Evolutionary conservation across 192 early-diverging fungal species (phyloP), one percentile per base, ranked within the genome.

Genomic region (Gigaspora rosea): DNA sequence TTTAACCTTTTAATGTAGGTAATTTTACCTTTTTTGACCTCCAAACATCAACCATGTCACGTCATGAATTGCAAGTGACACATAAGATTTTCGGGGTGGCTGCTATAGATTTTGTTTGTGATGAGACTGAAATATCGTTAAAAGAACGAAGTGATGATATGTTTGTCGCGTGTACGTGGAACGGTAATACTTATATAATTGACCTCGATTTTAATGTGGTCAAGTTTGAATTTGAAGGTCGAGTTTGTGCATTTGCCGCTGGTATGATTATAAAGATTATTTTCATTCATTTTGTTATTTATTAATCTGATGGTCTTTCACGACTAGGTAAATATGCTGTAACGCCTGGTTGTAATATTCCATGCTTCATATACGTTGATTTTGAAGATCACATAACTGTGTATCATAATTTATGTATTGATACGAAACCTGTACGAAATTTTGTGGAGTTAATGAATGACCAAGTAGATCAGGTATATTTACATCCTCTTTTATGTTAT

Each of bases 341-440:
- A 32, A 71, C 78, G 0, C 81, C 82, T 10, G 81, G 82, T 10
- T 71, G 82, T 46, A 89, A 89, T 36, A 85, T 87, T 56, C 86
- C 86, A 10, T 89, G 88, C 62, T 73, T 89, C 35, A 85, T 89
- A 36, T 89, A 89, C 67, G 88, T 89, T 3, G 88, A 89, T 71
- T 89, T 89, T 80, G 88, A 89, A 47, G 88, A 89, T 65, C 85
- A 87, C 33, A 87, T 89, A 18, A 87, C 74, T 68, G 88, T 89
- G 15, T 89, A 89, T 78, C 82, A 87, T 71, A 86, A 89, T 75
- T 58, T 89, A 10, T 80, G 79, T 22, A 85, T 89, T 22, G 79
- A 84, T 41, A 83, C 88, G 9, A 79, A 82, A 47, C 85, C 86
- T 0, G 77, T 85, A 0, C 59, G 63, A 12, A 79, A 80, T 12